Evolutionary conservation across 2,329 filamentous ascomycete genomes (phyloP).

Genomic region (Penicillium sp.): DNA sequence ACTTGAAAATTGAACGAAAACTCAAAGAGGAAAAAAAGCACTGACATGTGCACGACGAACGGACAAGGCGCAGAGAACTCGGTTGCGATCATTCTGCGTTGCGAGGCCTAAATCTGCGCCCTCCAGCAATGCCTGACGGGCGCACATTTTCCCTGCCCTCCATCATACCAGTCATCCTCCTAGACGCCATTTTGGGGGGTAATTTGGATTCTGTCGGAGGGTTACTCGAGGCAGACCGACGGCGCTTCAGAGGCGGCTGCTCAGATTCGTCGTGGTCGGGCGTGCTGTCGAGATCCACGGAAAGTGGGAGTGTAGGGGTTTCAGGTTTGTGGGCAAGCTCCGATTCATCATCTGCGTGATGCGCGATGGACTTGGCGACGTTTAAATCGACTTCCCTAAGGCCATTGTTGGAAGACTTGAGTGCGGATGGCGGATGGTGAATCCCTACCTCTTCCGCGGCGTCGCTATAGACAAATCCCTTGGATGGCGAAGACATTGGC

Average conservation of each 20-base stretch:
- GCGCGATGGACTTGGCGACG: conserved; percentile 32
- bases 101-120: conserved; percentile 28
- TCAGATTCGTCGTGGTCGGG: conserved; percentile 21
- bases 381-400: conserved; percentile 50
- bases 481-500: conserved; percentile 40
- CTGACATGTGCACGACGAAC: background rate
- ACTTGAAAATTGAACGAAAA: conserved; percentile 5
- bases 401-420: conserved; percentile 35
- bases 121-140: conserved; percentile 20
- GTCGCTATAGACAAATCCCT: conserved; percentile 51
- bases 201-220: conserved; percentile 33
- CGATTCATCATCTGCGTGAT: conserved; percentile 15
- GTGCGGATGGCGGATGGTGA: conserved; percentile 24
- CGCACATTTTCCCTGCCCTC: conserved; percentile 44
- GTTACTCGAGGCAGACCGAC: conserved; percentile 23
- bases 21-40: conserved; percentile 4
- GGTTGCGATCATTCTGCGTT: conserved; percentile 18
- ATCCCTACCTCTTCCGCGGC: conserved; percentile 34
- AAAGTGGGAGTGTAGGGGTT: conserved; percentile 3
- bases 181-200: conserved; percentile 38
- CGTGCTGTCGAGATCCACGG: conserved; percentile 10
- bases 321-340: conserved; percentile 10
- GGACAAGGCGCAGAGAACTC: background rate
- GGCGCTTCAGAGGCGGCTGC: conserved; percentile 23
- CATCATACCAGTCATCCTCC: conserved; percentile 34